Evolutionary conservation across 148 eudicot species (phyloP).

Genomic region (Silene conica): DNA sequence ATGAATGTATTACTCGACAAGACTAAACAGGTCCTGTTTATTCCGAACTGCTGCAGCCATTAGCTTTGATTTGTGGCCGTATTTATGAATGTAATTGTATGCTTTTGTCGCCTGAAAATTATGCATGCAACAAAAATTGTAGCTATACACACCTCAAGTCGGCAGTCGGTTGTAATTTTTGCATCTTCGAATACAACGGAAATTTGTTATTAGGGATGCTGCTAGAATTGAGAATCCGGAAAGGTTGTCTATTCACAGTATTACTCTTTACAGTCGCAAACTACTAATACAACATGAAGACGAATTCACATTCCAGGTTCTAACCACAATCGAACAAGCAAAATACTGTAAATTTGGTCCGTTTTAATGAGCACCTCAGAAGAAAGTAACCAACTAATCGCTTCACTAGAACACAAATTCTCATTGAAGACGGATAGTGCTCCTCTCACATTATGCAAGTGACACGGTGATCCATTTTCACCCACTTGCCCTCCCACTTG

Average conservation of each 20-base stretch:
- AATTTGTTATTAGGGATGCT: not conserved
- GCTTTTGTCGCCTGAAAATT: slow-evolving; percentile 71
- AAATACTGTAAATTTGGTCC: not conserved
- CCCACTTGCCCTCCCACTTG: no score
- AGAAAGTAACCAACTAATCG: no score
- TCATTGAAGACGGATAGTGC: no score
- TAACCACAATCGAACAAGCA: not conserved
- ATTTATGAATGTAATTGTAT: slow-evolving; percentile 87
- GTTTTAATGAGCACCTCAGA: not conserved
- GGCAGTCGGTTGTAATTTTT: not conserved
- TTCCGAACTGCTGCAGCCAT: slow-evolving; percentile 96
- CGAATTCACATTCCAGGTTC: not conserved
- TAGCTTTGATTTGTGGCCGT: slow-evolving; percentile 82
- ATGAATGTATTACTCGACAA: slow-evolving; percentile 58
- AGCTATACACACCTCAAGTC: not conserved
- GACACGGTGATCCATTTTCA: no score
- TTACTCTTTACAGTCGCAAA: no score
- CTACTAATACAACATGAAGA: not conserved
- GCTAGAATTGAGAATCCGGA: not conserved
- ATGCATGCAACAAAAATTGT: slow-evolving; percentile 7
- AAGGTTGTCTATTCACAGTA: no score
- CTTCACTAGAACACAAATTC: no score
- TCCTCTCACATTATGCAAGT: no score
- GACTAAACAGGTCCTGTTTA: slow-evolving; percentile 82
- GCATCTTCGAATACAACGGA: not conserved